Evolutionary conservation across 1,284 basidiomycete species (phyloP).

Genomic region (Ustilago xerochloae): DNA sequence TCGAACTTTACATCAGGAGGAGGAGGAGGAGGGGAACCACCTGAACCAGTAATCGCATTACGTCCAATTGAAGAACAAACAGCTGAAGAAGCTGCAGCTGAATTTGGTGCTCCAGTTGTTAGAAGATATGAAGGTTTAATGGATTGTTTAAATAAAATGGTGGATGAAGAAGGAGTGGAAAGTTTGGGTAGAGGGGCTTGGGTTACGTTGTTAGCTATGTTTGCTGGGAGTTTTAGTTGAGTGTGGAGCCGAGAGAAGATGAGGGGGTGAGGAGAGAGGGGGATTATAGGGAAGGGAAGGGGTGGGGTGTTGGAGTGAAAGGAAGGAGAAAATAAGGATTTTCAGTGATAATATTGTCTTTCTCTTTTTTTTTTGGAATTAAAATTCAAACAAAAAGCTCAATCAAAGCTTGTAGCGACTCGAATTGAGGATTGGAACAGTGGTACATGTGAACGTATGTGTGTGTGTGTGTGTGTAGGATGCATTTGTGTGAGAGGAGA

Average conservation of each 20-base stretch:
- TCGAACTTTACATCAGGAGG: constrained; percentile 14
- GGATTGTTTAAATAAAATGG: constrained; percentile 66
- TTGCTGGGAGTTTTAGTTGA: constrained; percentile 57
- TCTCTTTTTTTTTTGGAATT: no score
- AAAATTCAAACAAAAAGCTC: no score
- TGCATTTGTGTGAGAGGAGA: no score
- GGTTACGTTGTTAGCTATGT: constrained; percentile 59
- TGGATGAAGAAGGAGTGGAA: constrained; percentile 65
- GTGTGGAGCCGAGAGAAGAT: not conserved
- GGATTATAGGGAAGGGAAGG: not conserved
- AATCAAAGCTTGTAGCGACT: no score
- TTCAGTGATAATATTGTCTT: no score
- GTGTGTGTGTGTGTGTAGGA: no score
- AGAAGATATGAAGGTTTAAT: constrained; percentile 58
- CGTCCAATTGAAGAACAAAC: constrained; percentile 62
- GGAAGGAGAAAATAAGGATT: no score
- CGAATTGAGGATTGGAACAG: no score
- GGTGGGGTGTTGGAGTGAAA: not conserved
- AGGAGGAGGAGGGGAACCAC: constrained; percentile 56
- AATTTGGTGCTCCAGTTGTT: constrained; percentile 63
- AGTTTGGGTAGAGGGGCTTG: constrained; percentile 61
- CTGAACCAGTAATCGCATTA: constrained; percentile 65
- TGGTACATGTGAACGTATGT: no score
- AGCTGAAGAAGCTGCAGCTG: constrained; percentile 52
- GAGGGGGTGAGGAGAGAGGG: not conserved